Evolutionary conservation across 2,329 filamentous ascomycete genomes (phyloP), one percentile per base, ranked within the genome.

Genomic region (Aspergillus brunneoviolaceus): DNA sequence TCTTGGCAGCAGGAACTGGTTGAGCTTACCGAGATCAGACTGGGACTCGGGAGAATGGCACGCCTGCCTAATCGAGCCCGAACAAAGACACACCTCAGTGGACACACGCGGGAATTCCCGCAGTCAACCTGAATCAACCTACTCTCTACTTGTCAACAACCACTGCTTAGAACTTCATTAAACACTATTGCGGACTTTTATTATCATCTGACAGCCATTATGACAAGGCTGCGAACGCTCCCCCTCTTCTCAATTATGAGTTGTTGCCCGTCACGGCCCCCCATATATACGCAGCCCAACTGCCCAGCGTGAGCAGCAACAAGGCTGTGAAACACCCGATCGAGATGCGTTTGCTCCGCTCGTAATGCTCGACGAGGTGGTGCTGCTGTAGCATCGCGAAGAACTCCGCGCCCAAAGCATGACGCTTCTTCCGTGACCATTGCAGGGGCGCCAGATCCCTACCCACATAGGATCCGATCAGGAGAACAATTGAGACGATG

Each of bases 231-330:
- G 11, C 11, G 1, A 35, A 5, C 33, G 33, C 33, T 35, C 33
- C 1, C 4, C 16, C 16, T 9, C 5, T 11, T 23, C 5, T 3
- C 16, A n/a, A 11, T 55, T 65, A 70, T 12, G 60, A 65, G 60
- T 82, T 81, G 57, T 84, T 79, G 0, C 81, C 82, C 0, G 82
- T 87, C 4, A 81, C 82, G 2, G 84, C 79, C 7, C 85, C 85
- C 84, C 84, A 87, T 61, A 87, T 85, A 68, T 86, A 87, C 0
- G 82, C 84, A 76, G 60, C 65, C 70, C 72, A 74, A 29, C 66
- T 76, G 0, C 85, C 85, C 10, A 84, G 33, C 0, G 84, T 77
- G 47, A 87, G 63, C 3, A 82, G 23, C 0, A 81, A 64, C 1
- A 85, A 64, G 0, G 72, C 69, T 1, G 63, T 69, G 55, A 86